Evolutionary conservation across 2,329 filamentous ascomycete species (phyloP).

Genomic region (Aspergillus eucalypticola): DNA sequence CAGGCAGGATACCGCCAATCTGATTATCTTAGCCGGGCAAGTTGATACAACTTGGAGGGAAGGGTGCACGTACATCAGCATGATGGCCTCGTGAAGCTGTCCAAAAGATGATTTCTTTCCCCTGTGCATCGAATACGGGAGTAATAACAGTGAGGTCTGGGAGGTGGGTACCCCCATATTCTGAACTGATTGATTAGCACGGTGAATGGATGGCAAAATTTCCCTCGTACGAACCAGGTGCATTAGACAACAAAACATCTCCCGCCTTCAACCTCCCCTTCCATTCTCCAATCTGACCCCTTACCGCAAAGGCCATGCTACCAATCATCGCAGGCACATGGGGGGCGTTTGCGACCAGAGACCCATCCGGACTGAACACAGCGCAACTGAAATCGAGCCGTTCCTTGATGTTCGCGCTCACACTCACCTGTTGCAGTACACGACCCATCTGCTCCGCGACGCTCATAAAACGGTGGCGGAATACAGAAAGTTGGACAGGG

Average conservation of each 20-base stretch:
- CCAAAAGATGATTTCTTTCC: not conserved
- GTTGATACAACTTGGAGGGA: too few species aligned
- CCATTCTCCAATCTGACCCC: constrained; percentile 70
- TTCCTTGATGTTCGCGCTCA: constrained; percentile 80
- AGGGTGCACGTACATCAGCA: not conserved
- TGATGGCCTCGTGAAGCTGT: not conserved
- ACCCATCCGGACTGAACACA: constrained; percentile 65
- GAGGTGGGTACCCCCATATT: constrained; percentile 70
- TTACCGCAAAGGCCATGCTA: constrained; percentile 76
- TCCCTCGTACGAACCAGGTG: constrained; percentile 62
- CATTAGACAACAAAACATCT: constrained; percentile 66
- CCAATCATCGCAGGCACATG: constrained; percentile 79
- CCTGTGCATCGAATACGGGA: not conserved
- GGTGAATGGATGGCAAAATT: not conserved
- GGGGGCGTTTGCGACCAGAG: constrained; percentile 63
- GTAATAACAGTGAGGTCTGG: constrained; percentile 71
- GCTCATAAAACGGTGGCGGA: constrained; percentile 80
- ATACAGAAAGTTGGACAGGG: constrained; percentile 75
- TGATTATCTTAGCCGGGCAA: not conserved
- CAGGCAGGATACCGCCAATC: not conserved
- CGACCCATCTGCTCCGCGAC: constrained; percentile 84
- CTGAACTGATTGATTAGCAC: not conserved
- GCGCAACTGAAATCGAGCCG: constrained; percentile 79
- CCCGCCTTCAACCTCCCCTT: constrained; percentile 70
- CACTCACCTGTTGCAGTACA: constrained; percentile 73